These are phyloP conservation scores for Diaporthe citri DNA, from an alignment of 2,329 filamentous ascomycete species.

Conservation along the genomic window DNA sequence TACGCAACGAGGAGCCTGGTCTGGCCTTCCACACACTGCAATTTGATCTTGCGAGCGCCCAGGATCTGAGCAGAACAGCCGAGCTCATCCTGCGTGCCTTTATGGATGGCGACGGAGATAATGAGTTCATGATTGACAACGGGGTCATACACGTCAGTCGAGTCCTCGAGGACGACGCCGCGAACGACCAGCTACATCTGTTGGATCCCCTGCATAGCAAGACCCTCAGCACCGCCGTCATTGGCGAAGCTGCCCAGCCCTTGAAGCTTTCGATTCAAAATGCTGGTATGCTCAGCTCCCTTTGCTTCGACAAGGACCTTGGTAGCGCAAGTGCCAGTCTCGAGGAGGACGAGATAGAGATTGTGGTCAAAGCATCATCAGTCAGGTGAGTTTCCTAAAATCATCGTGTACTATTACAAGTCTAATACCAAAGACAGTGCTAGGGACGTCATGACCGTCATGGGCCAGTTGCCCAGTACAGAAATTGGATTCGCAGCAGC, in stretches of 20 bases:
- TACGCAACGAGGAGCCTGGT: neutral
- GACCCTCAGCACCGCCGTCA: neutral
- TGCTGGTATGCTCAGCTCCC: neutral
- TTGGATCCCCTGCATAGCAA: neutral
- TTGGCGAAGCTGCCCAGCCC: neutral
- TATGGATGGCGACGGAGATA: neutral
- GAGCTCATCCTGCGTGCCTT: neutral
- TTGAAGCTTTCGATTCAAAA: neutral
- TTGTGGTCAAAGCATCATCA: neutral
- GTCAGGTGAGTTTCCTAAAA: neutral
- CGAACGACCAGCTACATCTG: neutral
- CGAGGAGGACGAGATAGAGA: neutral
- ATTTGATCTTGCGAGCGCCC: neutral
- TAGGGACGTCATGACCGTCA: conserved; percentile 52
- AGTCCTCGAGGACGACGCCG: neutral
- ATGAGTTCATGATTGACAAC: neutral
- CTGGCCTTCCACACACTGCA: neutral
- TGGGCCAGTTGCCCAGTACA: conserved; percentile 44
- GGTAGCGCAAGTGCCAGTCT: neutral
- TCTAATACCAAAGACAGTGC: neutral
- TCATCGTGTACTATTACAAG: neutral
- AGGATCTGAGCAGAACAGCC: neutral
- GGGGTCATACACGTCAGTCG: neutral
- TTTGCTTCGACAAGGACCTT: neutral
- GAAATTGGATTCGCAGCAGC: conserved; percentile 44